These are phyloP conservation scores for Podospora conica DNA, from an alignment of 495 filamentous ascomycete genomes.

Conservation along the genomic window DNA sequence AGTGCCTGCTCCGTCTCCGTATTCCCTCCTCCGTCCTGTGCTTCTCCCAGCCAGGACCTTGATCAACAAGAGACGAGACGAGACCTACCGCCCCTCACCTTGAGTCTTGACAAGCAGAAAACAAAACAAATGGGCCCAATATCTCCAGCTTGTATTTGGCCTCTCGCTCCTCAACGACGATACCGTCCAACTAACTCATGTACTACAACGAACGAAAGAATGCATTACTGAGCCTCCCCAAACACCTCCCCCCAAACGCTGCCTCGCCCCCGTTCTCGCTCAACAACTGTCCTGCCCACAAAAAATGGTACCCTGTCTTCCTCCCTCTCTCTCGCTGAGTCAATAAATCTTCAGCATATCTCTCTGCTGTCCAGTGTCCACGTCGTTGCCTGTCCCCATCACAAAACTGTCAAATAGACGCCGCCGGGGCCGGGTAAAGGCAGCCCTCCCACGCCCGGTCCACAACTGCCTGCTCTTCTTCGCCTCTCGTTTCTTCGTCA, in stretches of 20 bases:
- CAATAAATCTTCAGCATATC: background rate
- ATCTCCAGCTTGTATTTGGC: background rate
- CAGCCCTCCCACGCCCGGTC: background rate
- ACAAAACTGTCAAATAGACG: background rate
- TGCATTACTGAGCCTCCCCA: background rate
- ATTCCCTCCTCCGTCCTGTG: background rate
- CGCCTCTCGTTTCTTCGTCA: background rate
- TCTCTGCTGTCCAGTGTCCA: background rate
- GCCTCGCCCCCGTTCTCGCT: background rate
- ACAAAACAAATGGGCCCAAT: background rate
- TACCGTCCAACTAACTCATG: background rate
- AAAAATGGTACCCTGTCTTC: background rate
- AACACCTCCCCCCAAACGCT: background rate
- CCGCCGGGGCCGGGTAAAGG: background rate
- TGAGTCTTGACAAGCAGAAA: too few relatives aligned
- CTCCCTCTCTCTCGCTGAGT: background rate
- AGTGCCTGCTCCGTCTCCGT: background rate
- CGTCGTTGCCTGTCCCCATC: background rate
- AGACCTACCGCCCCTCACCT: too few relatives aligned
- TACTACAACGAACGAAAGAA: background rate
- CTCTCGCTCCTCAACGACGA: background rate
- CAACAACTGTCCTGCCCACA: background rate
- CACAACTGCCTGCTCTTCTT: background rate
- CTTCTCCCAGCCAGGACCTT: too few relatives aligned
- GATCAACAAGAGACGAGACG: background rate